Conservation (phyloP, 148 eudicot species). For the Fagopyrum esculentum region DNA sequence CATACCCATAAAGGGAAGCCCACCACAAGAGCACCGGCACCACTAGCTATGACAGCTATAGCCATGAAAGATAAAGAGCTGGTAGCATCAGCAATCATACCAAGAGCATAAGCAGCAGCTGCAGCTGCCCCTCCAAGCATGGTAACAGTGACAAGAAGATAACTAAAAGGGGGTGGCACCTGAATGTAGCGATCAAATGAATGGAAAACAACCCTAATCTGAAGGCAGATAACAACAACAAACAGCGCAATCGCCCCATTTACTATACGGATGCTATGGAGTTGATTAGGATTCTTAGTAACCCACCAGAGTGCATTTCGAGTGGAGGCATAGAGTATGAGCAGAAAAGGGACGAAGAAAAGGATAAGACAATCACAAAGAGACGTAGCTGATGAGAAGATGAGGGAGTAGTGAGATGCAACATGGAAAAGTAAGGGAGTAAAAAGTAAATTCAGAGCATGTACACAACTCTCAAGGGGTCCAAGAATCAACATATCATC, state of each 20-base stretch:
- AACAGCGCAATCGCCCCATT: slow-evolving; percentile 78
- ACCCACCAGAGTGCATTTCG: slow-evolving; percentile 92
- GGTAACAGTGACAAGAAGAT: slow-evolving; percentile 62
- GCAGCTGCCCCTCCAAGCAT: slow-evolving; percentile 96
- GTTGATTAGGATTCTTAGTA: slow-evolving; percentile 48
- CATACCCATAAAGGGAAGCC: slow-evolving; percentile 90
- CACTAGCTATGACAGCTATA: slow-evolving; percentile 67
- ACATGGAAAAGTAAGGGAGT: slow-evolving; percentile 65
- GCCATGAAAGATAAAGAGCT: slow-evolving; percentile 58
- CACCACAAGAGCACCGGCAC: slow-evolving; percentile 81
- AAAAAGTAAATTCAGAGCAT: slow-evolving; percentile 55
- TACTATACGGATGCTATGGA: slow-evolving; percentile 52
- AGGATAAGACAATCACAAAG: slow-evolving; percentile 63
- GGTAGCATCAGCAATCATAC: slow-evolving; percentile 65
- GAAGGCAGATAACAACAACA: slow-evolving; percentile 68
- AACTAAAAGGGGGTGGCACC: slow-evolving; percentile 78
- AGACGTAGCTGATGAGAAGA: slow-evolving; percentile 56
- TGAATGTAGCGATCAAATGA: slow-evolving; percentile 89
- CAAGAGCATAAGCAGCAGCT: slow-evolving; percentile 68
- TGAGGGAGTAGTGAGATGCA: slow-evolving; percentile 50
- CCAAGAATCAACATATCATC: slow-evolving; percentile 56
- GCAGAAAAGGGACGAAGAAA: slow-evolving; percentile 74
- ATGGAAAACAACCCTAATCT: slow-evolving; percentile 82
- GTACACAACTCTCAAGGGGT: slow-evolving; percentile 74
- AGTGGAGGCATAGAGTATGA: slow-evolving; percentile 77